phyloP scores from a whole-genome alignment of 352 stramenopile species.

The Thalassiosira hispida region DNA sequence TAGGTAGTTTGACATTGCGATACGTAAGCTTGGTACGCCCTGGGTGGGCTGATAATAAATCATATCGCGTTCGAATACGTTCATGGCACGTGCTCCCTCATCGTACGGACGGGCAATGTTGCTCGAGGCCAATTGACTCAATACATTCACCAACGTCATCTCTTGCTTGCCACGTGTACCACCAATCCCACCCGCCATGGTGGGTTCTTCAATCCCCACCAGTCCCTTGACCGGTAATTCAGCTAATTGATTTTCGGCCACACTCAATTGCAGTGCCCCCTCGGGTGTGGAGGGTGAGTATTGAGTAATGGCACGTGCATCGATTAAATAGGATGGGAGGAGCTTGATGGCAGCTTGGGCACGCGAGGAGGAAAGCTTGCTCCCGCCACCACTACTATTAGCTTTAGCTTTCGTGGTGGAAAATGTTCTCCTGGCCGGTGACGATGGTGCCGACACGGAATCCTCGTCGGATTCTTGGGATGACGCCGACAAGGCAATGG shows the following conservation, averaged over 20 bases:
- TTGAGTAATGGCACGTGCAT: slow-evolving; percentile 65
- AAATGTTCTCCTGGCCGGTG: too few relatives aligned
- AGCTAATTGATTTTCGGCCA: slow-evolving; percentile 78
- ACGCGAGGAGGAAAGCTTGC: slow-evolving; percentile 21
- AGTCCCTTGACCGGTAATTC: slow-evolving; percentile 47
- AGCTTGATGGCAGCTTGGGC: slow-evolving; percentile 45
- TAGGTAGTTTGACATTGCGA: slow-evolving; percentile 67
- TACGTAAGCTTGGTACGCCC: slow-evolving; percentile 46
- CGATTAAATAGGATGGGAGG: slow-evolving; percentile 67
- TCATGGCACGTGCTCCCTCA: not conserved
- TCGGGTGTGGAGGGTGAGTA: slow-evolving; percentile 57
- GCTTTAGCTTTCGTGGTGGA: too few relatives aligned
- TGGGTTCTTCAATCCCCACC: slow-evolving; percentile 3
- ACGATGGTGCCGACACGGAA: too few relatives aligned
- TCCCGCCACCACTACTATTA: slow-evolving; percentile 12
- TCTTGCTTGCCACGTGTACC: not conserved
- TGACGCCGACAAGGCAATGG: too few relatives aligned
- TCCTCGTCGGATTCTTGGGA: too few relatives aligned
- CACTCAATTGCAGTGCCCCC: slow-evolving; percentile 72
- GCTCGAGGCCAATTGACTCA: slow-evolving; percentile 31
- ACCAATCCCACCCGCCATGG: not conserved
- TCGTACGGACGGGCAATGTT: not conserved
- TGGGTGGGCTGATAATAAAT: slow-evolving; percentile 84
- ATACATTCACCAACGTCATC: slow-evolving; percentile 26
- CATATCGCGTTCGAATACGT: slow-evolving; percentile 63